Conservation (phyloP, 495 filamentous ascomycete genomes). For the Penicillium alfredii region DNA sequence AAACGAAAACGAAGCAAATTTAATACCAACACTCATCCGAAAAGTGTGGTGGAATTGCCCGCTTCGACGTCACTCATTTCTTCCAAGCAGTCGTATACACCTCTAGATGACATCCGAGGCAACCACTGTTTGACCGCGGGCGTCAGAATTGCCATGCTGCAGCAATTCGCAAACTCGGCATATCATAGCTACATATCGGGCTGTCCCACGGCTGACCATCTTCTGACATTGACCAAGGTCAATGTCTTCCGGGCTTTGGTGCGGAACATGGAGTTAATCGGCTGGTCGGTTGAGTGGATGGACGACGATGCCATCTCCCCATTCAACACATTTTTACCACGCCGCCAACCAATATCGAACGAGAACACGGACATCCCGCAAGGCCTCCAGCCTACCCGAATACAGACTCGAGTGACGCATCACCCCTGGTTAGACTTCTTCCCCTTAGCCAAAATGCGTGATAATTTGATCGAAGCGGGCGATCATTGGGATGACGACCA, state of each 20-base stretch:
- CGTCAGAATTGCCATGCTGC: slow-evolving; percentile 6
- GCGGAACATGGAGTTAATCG: slow-evolving; percentile 12
- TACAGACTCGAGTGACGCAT: slow-evolving; percentile 39
- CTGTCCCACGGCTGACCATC: slow-evolving; percentile 32
- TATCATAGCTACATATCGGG: slow-evolving; percentile 27
- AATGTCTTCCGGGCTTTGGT: slow-evolving; percentile 39
- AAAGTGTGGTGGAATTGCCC: slow-evolving; percentile 7
- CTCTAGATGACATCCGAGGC: not conserved
- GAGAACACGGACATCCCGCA: slow-evolving; percentile 24
- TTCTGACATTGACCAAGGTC: slow-evolving; percentile 36
- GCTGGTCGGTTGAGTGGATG: slow-evolving; percentile 19
- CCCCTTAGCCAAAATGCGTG: slow-evolving; percentile 43
- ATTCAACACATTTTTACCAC: slow-evolving; percentile 15
- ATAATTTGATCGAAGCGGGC: slow-evolving; percentile 42
- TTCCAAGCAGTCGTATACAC: not conserved
- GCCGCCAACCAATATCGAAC: not conserved
- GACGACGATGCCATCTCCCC: slow-evolving; percentile 30
- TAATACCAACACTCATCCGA: slow-evolving; percentile 12
- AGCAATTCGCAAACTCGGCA: slow-evolving; percentile 23
- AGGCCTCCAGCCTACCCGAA: slow-evolving; percentile 40
- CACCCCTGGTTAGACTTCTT: slow-evolving; percentile 52
- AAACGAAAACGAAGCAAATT: slow-evolving; percentile 8
- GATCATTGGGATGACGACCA: slow-evolving; percentile 40
- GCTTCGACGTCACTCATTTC: slow-evolving; percentile 2
- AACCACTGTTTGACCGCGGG: not conserved